Conservation (phyloP, 306 rosid genomes). For the Trifolium repens region DNA sequence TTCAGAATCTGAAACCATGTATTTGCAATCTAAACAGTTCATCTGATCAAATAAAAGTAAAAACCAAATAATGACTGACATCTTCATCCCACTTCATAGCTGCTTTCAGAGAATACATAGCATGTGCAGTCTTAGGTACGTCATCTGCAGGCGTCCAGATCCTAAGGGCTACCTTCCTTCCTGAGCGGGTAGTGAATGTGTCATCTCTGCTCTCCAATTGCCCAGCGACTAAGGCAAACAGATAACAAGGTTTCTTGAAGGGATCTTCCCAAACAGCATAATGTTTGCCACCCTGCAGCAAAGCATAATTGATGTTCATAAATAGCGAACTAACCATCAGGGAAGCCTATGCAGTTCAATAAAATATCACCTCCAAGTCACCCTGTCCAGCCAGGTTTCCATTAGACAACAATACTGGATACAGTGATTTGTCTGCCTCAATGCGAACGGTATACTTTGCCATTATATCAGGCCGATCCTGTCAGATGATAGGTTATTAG, state of each 20-base stretch:
- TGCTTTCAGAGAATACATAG: constrained; percentile 92
- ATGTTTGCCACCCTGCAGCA: constrained; percentile 84
- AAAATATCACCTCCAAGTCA: constrained; percentile 73
- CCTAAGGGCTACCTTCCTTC: constrained; percentile 79
- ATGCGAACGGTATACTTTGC: constrained; percentile 86
- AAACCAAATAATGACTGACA: constrained; percentile 60
- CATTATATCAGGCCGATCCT: constrained; percentile 99
- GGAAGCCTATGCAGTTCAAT: constrained; percentile 21
- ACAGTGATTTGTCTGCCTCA: constrained; percentile 82
- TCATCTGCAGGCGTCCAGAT: constrained; percentile 96
- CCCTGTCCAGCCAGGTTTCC: constrained; percentile 92
- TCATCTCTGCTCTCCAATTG: constrained; percentile 90
- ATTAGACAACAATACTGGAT: constrained; percentile 94
- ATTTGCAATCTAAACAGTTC: constrained; percentile 33
- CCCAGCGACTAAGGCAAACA: constrained; percentile 99
- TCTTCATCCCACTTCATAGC: constrained; percentile 99
- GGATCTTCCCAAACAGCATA: constrained; percentile 97
- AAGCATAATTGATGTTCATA: constrained; percentile 37
- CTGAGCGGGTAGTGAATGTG: constrained; percentile 70
- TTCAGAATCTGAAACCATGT: constrained; percentile 33
- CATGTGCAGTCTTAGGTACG: constrained; percentile 90
- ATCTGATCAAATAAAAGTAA: constrained; percentile 19
- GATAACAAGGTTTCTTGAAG: constrained; percentile 94
- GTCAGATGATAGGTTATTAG: constrained; percentile 41
- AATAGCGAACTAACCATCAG: constrained; percentile 35